Evolutionary conservation across 176 grass and related monocot genomes (phyloP).

Genomic region (Guadua angustifolia): DNA sequence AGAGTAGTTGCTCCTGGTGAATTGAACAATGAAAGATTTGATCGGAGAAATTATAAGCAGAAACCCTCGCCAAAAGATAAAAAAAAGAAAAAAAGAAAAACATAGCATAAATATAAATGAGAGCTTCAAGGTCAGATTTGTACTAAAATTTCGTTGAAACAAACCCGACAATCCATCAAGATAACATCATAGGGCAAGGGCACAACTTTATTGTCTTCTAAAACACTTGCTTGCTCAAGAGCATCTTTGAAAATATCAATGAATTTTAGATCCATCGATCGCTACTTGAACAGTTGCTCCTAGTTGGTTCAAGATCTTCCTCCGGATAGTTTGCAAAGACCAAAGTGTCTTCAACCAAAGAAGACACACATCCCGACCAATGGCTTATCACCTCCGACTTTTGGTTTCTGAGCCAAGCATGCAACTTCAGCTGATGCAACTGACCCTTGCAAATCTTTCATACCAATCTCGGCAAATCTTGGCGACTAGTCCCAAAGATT

Average conservation of each 20-base stretch:
- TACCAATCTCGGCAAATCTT: neutral
- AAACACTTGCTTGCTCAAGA: constrained; percentile 32
- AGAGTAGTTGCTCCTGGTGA: neutral
- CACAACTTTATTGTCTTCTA: neutral
- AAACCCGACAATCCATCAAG: constrained; percentile 81
- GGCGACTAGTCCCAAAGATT: neutral
- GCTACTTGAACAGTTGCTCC: constrained; percentile 61
- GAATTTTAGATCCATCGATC: constrained; percentile 55
- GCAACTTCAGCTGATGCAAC: neutral
- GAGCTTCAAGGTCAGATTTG: neutral
- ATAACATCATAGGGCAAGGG: constrained; percentile 53
- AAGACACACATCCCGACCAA: constrained; percentile 58
- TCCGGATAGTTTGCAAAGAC: constrained; percentile 56
- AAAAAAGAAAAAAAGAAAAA: neutral
- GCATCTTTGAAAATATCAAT: constrained; percentile 57
- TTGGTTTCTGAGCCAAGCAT: neutral
- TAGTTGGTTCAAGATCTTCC: constrained; percentile 43
- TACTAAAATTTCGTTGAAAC: neutral
- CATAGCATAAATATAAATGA: neutral
- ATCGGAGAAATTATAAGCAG: neutral
- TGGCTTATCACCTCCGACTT: constrained; percentile 44
- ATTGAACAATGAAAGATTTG: neutral
- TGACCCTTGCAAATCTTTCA: neutral
- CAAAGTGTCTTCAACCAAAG: constrained; percentile 62
- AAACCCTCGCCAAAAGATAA: too few species aligned